Conservation (phyloP, 169 alveolate genomes). For the Plasmodium reichenowi region DNA sequence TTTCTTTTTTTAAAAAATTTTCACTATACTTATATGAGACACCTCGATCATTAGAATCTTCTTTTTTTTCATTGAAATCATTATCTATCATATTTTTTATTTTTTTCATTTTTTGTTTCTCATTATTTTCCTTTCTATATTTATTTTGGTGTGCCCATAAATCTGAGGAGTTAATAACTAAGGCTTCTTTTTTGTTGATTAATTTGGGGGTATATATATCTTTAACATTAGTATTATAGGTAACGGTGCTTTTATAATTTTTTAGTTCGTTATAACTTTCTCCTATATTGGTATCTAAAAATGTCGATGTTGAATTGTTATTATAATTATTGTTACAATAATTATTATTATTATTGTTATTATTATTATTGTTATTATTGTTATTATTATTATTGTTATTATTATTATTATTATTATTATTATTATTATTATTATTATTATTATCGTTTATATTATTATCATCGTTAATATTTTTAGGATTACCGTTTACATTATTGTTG, state of each 20-base stretch:
- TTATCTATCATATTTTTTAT: constrained; percentile 46
- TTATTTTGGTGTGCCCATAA: constrained; percentile 84
- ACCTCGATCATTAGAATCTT: neutral
- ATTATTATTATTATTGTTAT: neutral
- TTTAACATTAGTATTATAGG: constrained; percentile 35
- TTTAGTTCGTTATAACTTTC: neutral
- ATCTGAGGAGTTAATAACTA: constrained; percentile 82
- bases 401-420: no score
- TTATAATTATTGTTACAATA: neutral
- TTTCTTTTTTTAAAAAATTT: neutral
- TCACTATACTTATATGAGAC: neutral
- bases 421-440: no score
- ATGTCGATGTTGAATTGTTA: neutral
- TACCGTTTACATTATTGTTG: no score
- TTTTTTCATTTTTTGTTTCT: constrained; percentile 50
- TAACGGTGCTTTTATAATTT: constrained; percentile 8
- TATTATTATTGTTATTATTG: neutral
- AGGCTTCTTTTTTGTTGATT: constrained; percentile 74
- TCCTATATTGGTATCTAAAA: neutral
- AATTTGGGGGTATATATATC: constrained; percentile 44
- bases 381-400: no score
- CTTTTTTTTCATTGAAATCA: constrained; percentile 29
- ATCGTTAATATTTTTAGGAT: no score
- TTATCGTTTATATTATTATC: no score
- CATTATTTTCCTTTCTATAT: constrained; percentile 67